Base-by-base conservation (phyloP, 495 filamentous ascomycete genomes). In the Penicillium robsamsonii region DNA sequence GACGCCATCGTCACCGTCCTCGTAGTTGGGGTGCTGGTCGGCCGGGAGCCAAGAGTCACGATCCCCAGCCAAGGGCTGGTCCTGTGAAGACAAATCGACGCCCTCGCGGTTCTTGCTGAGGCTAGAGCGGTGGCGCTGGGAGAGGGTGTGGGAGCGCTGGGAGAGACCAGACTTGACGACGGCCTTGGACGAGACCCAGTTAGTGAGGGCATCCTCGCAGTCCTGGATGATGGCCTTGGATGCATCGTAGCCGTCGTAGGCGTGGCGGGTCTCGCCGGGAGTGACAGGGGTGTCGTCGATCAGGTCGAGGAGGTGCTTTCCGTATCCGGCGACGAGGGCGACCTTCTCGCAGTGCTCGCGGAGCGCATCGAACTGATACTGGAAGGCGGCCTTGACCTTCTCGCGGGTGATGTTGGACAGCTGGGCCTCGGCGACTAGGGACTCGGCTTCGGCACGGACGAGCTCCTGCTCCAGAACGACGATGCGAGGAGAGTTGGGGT, bases 211-310 rank as follows among this genome's bases (percentile, higher is more conserved):
- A 64, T 97, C 92, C 71, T 98, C 94, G 72, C 94, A 98, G 72
- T 98, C 94, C 78, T 97, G 95, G 72, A 98, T 97, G 76, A 98
- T 97, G 73, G 84, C 92, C 78, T 97, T 97, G 83, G 89, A 94
- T 58, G 92, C 92, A 63, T 98, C 94, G 71, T 98, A 98, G 57
- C 94, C 95, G 66, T 98, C 94, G 71, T 98, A 98, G 0, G 95
- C 91, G 43, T 91, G 82, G 58, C 94, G 90, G 11, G 94, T 97
- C 80, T 98, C 94, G 58, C 94, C 94, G 6, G 94, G 94, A 4
- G 94, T 98, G 49, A 98, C 94, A 4, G 94, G 92, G 6, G 90
- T 94, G 67, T 97, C 94, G 70, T 98, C 95, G 57, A 98, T 84
- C 38, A 98, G 83, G 64, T 97, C 91, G 17, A 98, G 78, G 0